These are phyloP conservation scores for Excoecaria cochinchinensis DNA, from an alignment of 345 rosid species.

Conservation along the genomic window DNA sequence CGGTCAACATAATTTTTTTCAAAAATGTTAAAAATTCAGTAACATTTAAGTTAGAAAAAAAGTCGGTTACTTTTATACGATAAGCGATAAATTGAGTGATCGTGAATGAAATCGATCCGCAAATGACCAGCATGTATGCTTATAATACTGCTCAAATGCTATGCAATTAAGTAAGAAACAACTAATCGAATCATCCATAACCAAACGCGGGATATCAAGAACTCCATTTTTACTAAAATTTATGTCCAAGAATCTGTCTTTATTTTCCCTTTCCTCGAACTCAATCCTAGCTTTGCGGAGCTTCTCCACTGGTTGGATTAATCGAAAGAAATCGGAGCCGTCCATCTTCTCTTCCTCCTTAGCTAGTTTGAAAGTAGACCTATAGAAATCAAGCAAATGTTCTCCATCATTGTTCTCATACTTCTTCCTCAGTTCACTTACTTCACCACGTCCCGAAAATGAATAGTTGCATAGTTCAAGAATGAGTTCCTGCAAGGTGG, in stretches of 20 bases:
- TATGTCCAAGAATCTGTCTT: conserved; percentile 9
- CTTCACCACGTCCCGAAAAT: not conserved
- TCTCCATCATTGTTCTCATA: no score
- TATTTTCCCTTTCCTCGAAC: not conserved
- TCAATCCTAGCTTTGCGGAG: not conserved
- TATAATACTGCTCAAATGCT: conserved; percentile 26
- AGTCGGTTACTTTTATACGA: no score
- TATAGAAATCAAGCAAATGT: no score
- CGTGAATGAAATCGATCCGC: no score
- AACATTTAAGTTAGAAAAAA: no score
- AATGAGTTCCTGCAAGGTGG: not conserved
- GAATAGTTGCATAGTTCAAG: not conserved
- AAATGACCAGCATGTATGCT: conserved; percentile 12
- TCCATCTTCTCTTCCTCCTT: not conserved
- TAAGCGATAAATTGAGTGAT: no score
- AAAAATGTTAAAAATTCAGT: no score
- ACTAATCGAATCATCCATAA: not conserved
- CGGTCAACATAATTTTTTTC: no score
- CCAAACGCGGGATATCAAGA: conserved; percentile 12
- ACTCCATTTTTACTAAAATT: not conserved
- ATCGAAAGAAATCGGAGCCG: not conserved
- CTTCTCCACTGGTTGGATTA: not conserved
- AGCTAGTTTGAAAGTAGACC: no score
- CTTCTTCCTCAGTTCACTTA: no score
- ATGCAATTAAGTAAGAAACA: conserved; percentile 22